Evolutionary conservation across 345 rosid genomes (phyloP).

Genomic region (Linum lewisii): DNA sequence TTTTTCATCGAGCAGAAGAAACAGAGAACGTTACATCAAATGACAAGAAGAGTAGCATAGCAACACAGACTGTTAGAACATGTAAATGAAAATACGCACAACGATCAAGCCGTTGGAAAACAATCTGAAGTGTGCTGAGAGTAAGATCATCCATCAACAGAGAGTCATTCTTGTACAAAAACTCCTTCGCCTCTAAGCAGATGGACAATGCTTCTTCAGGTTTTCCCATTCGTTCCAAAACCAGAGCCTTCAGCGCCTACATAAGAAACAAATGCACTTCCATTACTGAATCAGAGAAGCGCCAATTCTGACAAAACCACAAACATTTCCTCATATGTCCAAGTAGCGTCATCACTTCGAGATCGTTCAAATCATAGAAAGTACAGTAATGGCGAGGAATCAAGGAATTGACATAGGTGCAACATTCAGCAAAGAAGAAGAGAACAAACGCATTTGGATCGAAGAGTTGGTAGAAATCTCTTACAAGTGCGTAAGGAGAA

Average conservation of each 20-base stretch:
- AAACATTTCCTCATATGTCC: not conserved
- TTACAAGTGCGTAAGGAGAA: constrained; percentile 86
- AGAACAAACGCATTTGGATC: not conserved
- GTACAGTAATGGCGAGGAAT: not conserved
- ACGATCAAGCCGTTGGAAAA: constrained; percentile 88
- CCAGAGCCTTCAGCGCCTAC: constrained; percentile 78
- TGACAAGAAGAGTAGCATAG: not conserved
- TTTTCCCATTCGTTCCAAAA: constrained; percentile 88
- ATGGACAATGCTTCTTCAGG: constrained; percentile 58
- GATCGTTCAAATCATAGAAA: not conserved
- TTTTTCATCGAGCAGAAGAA: not conserved
- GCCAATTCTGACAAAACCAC: not conserved
- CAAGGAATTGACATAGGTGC: not conserved
- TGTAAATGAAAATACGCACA: constrained; percentile 36
- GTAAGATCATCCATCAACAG: constrained; percentile 89
- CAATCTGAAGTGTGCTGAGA: constrained; percentile 88
- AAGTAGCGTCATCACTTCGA: not conserved
- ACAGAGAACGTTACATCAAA: not conserved
- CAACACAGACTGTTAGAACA: not conserved
- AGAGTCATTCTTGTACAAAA: constrained; percentile 57
- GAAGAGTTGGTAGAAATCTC: constrained; percentile 9
- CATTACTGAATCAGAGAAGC: not conserved
- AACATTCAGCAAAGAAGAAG: not conserved
- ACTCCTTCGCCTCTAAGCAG: constrained; percentile 67
- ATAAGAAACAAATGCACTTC: not conserved